A percentile compares a stretch with the other conserved stretches of the same genome.
phyloP scores from a whole-genome alignment of 768 basidiomycete genomes.

The Piloderma croceum region DNA sequence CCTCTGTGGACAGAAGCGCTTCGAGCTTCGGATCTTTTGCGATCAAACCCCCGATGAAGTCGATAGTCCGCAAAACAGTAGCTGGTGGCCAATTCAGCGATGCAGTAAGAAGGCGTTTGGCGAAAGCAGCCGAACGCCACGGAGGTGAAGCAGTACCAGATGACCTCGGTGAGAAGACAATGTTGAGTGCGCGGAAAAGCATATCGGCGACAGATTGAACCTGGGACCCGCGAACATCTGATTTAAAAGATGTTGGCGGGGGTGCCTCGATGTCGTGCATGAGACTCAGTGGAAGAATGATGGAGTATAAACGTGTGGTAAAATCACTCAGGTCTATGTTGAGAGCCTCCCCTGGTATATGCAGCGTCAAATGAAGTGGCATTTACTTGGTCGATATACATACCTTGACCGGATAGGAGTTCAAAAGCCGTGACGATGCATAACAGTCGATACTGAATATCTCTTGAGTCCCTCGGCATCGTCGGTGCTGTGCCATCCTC shows the following conservation, averaged over 20 bases:
- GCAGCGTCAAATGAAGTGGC: too few relatives aligned
- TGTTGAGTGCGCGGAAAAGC: conserved; percentile 79
- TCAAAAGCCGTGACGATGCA: conserved; percentile 98
- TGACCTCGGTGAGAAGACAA: conserved; percentile 74
- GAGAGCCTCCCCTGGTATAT: conserved; percentile 93
- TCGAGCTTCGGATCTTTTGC: conserved; percentile 77
- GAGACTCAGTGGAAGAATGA: conserved; percentile 71
- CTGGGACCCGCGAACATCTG: conserved; percentile 23
- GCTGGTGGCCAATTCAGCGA: conserved; percentile 76
- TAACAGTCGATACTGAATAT: conserved; percentile 58
- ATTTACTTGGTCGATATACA: conserved; percentile 14
- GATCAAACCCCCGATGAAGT: conserved; percentile 68
- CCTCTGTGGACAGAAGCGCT: conserved; percentile 81
- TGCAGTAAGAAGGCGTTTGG: conserved; percentile 82
- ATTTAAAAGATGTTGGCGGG: conserved; percentile 26
- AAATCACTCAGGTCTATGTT: conserved; percentile 94
- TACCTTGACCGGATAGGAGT: conserved; percentile 92
- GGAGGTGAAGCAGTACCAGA: conserved; percentile 51
- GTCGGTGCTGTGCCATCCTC: conserved; percentile 25
- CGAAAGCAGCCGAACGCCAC: conserved; percentile 84
- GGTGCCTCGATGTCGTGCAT: conserved; percentile 57
- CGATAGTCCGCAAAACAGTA: conserved; percentile 60
- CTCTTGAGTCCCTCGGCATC: conserved; percentile 27
- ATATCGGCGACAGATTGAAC: conserved; percentile 51
- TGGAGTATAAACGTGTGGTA: conserved; percentile 73